Conservation (phyloP, 805 yeast species). For the Alloascoidea hylecoeti region DNA sequence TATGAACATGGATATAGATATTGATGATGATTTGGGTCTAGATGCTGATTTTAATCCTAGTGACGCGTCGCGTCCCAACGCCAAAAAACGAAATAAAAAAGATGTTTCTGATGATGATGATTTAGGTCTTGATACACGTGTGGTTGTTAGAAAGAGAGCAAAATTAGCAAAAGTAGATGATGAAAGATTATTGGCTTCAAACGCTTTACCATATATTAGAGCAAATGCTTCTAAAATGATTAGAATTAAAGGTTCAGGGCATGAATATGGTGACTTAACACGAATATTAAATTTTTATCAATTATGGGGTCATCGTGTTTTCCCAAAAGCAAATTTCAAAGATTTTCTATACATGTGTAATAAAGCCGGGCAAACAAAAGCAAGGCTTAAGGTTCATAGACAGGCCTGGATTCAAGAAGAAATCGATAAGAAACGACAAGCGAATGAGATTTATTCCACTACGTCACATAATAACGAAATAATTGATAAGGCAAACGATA, state of each 20-base stretch:
- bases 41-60: neutral
- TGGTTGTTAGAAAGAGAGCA: constrained; percentile 14
- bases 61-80: neutral
- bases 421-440: constrained; percentile 1
- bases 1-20: too few relatives aligned
- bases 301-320: constrained; percentile 63
- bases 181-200: constrained; percentile 30
- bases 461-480: neutral
- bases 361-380: constrained; percentile 29
- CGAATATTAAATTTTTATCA: constrained; percentile 44
- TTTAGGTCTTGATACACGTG: constrained; percentile 15
- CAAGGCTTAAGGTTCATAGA: constrained; percentile 27
- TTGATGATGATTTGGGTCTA: neutral
- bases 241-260: constrained; percentile 22
- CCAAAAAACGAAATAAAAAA: neutral
- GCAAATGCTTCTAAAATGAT: constrained; percentile 13
- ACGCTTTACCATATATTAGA: constrained; percentile 45
- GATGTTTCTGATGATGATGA: neutral
- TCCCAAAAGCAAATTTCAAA: constrained; percentile 65
- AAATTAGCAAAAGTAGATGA: constrained; percentile 33
- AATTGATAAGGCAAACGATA: neutral
- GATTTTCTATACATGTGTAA: constrained; percentile 49
- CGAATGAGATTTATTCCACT: neutral
- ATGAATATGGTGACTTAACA: constrained; percentile 34
- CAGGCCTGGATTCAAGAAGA: constrained; percentile 22